Evolutionary conservation across 2,329 filamentous ascomycete genomes (phyloP).

Genomic region (Trichoderma oligosporum): DNA sequence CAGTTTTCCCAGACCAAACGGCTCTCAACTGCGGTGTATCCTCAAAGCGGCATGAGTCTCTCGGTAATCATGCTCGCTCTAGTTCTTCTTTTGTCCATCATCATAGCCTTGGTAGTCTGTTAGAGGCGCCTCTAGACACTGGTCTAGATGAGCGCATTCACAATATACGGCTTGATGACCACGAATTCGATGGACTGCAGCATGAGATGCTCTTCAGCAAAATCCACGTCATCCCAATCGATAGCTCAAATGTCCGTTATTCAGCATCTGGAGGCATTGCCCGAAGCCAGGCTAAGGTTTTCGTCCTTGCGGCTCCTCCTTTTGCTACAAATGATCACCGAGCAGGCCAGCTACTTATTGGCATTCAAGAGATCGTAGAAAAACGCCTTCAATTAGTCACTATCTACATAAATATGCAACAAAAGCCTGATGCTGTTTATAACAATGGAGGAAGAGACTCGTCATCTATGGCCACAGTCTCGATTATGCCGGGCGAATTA

Average conservation of each 20-base stretch:
- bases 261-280: slow-evolving; percentile 53
- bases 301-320: slow-evolving; percentile 60
- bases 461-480: slow-evolving; percentile 25
- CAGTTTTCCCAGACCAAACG: slow-evolving; percentile 69
- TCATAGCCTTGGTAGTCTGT: slow-evolving; percentile 56
- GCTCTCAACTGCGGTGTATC: slow-evolving; percentile 40
- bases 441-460: slow-evolving; percentile 25
- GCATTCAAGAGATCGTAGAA: slow-evolving; percentile 66
- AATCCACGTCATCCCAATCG: slow-evolving; percentile 62
- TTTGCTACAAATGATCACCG: slow-evolving; percentile 52
- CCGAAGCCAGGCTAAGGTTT: slow-evolving; percentile 57
- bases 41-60: slow-evolving; percentile 66
- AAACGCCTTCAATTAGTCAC: slow-evolving; percentile 65
- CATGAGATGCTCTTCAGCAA: slow-evolving; percentile 70
- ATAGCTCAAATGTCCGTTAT: slow-evolving; percentile 59
- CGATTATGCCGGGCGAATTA: slow-evolving; percentile 42
- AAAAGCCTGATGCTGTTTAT: slow-evolving; percentile 29
- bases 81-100: slow-evolving; percentile 44
- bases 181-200: slow-evolving; percentile 65
- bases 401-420: slow-evolving; percentile 51
- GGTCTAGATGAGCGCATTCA: slow-evolving; percentile 69
- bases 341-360: slow-evolving; percentile 58
- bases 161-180: slow-evolving; percentile 68
- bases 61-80: slow-evolving; percentile 44
- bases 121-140: slow-evolving; percentile 66